Percentiles rank a stretch among this genome's conserved stretches.
phyloP scores from a whole-genome alignment of 495 filamentous ascomycete genomes.

The Aspergillus sparsus region DNA sequence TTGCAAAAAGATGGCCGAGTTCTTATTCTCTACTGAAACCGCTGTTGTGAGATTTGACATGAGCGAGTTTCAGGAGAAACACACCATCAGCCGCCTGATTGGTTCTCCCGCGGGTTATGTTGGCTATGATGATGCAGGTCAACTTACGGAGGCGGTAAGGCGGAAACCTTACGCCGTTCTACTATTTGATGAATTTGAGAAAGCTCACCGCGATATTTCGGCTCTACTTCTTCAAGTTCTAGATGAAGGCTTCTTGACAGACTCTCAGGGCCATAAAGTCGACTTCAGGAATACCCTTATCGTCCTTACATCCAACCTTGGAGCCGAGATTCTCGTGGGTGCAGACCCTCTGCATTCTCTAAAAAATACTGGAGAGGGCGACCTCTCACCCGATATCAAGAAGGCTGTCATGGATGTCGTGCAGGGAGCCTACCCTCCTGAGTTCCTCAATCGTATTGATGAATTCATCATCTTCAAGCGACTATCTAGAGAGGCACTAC shows the following conservation, averaged over 20 bases:
- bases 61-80: conserved; percentile 97
- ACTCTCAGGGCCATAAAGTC: conserved; percentile 92
- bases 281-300: conserved; percentile 97
- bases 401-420: conserved; percentile 89
- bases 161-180: conserved; percentile 95
- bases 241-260: conserved; percentile 94
- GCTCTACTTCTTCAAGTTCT: conserved; percentile 92
- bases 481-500: conserved; percentile 71
- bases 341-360: conserved; percentile 41
- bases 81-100: conserved; percentile 90
- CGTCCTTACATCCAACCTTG: conserved; percentile 92
- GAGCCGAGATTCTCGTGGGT: conserved; percentile 50
- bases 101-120: conserved; percentile 92
- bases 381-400: conserved; percentile 70
- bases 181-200: conserved; percentile 96
- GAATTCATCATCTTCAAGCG: conserved; percentile 95
- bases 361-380: conserved; percentile 58
- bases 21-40: conserved; percentile 87
- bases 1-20: conserved; percentile 92
- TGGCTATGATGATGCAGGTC: conserved; percentile 95
- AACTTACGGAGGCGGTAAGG: conserved; percentile 92
- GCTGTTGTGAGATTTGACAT: conserved; percentile 96
- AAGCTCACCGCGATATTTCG: conserved; percentile 93
- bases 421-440: conserved; percentile 72
- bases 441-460: conserved; percentile 95